Evolutionary conservation across 768 basidiomycete genomes (phyloP).

Genomic region (Butyriboletus loyo): DNA sequence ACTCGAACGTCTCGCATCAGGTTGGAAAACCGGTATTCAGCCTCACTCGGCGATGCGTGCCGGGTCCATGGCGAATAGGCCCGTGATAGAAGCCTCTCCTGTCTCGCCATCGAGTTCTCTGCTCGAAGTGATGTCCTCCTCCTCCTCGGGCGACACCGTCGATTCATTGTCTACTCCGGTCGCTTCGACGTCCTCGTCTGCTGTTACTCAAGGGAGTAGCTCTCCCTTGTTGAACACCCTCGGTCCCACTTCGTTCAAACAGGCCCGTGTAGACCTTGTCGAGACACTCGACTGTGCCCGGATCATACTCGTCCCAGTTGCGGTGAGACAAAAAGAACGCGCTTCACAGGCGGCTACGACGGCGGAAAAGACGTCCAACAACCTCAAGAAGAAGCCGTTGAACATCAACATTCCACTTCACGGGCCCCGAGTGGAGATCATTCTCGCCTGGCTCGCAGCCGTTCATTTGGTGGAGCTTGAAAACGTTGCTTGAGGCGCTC

Average conservation of each 20-base stretch:
- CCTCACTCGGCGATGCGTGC: slow-evolving; percentile 47
- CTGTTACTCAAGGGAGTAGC: slow-evolving; percentile 6
- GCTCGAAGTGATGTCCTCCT: slow-evolving; percentile 21
- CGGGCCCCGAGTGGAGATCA: slow-evolving; percentile 81
- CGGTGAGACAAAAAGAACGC: slow-evolving; percentile 57
- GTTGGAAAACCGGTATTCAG: slow-evolving; percentile 68
- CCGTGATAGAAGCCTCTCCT: slow-evolving; percentile 41
- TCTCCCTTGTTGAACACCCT: slow-evolving; percentile 21
- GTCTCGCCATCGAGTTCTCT: slow-evolving; percentile 22
- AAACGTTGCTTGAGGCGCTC: slow-evolving; percentile 18
- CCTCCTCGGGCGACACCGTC: slow-evolving; percentile 21
- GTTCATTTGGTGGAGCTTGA: slow-evolving; percentile 78
- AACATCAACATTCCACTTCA: slow-evolving; percentile 81
- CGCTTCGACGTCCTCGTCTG: slow-evolving; percentile 28
- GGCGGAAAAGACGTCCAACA: slow-evolving; percentile 42
- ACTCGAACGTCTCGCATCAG: slow-evolving; percentile 72
- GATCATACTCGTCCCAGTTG: slow-evolving; percentile 71
- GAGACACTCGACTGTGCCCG: slow-evolving; percentile 66
- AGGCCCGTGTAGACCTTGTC: slow-evolving; percentile 39
- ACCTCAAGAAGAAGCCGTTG: slow-evolving; percentile 51
- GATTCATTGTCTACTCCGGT: slow-evolving; percentile 13
- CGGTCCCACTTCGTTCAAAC: slow-evolving; percentile 17
- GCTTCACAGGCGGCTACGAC: slow-evolving; percentile 45
- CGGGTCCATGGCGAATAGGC: slow-evolving; percentile 35
- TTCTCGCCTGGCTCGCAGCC: slow-evolving; percentile 82